Evolutionary conservation across 768 basidiomycete genomes (phyloP).

Genomic region (Mrakia hoshinonis): DNA sequence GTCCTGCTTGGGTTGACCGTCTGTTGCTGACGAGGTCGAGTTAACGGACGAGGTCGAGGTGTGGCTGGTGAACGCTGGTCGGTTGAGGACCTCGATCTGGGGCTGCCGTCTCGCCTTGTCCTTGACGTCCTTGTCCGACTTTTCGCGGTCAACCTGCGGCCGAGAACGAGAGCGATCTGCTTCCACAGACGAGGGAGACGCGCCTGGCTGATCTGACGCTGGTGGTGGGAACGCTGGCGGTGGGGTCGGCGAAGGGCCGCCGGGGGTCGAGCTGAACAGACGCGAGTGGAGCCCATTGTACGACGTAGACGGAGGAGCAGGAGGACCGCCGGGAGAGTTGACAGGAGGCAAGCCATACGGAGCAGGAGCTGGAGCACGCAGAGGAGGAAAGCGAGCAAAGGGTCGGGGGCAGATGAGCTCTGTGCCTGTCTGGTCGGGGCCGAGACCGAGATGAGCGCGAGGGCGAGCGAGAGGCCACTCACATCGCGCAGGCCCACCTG

Average conservation of each 20-base stretch:
- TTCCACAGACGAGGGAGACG: background rate
- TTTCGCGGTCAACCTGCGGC: constrained; percentile 7
- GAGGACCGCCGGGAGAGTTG: background rate
- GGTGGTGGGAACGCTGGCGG: background rate
- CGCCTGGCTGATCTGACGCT: background rate
- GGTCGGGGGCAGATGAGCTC: background rate
- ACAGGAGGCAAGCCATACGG: background rate
- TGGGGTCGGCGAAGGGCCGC: background rate
- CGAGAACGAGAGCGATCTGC: background rate
- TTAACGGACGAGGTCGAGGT: background rate
- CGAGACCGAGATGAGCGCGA: background rate
- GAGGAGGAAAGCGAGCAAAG: background rate
- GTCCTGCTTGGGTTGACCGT: background rate
- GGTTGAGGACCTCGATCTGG: constrained; percentile 29
- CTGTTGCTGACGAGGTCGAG: background rate
- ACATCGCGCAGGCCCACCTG: background rate
- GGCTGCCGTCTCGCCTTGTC: constrained; percentile 17
- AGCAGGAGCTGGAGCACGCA: background rate
- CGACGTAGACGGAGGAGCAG: background rate
- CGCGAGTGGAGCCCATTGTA: background rate
- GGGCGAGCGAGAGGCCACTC: background rate
- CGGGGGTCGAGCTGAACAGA: background rate
- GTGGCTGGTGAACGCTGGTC: constrained; percentile 10
- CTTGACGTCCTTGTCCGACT: constrained; percentile 11
- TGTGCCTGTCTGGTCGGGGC: background rate